Base-by-base conservation (phyloP, 1,139 yeast genomes). In the Candida neerlandica region DNA sequence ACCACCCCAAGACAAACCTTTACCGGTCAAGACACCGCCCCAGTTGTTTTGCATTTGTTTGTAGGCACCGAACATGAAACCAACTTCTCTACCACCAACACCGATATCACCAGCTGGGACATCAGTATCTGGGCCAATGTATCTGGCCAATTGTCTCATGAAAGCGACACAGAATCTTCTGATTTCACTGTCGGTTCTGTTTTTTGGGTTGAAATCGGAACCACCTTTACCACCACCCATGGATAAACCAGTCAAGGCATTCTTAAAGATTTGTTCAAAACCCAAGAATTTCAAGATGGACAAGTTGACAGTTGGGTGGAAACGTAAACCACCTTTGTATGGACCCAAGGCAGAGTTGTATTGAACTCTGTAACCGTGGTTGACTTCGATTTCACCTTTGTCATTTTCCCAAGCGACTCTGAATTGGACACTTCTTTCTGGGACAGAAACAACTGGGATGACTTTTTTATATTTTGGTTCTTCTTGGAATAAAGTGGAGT, bases 151-250 rank as follows among this genome's bases (percentile, higher is more conserved):
- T 77, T 91, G 97, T 73, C 91, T 82, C 97, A 92, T 94, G 81
- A 94, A 94, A 43, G 97, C 82, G 65, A 82, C 84, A 80, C 98
- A 92, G 84, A 94, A 94, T 75, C 96, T 86, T 81, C 99, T 87
- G 75, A 94, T 92, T 79, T 94, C 99, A 62, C 78, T 72, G 73
- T 92, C 96, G 51, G 96, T 80, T 76, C 86, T 87, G 65, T 94
- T 96, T 83, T 92, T 92, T 65, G 97, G 97, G 77, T 92, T 90
- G 75, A 94, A 94, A 77, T 94, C 97, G 57, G 96, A 81, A 73
- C 99, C 99, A 84, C 99, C 99, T 75, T 94, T 94, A 78, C 97
- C 99, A 80, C 99, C 99, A 71, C 99, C 99, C 89, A 94, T 91
- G 82, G 86, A 84, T 65, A 92, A 82, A 64, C 98, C 98, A 62